A percentile compares a stretch with the other conserved stretches of the same genome.
Evolutionary conservation across 192 early-diverging fungal species (phyloP).

Genomic region (Dimargaris verticillata): DNA sequence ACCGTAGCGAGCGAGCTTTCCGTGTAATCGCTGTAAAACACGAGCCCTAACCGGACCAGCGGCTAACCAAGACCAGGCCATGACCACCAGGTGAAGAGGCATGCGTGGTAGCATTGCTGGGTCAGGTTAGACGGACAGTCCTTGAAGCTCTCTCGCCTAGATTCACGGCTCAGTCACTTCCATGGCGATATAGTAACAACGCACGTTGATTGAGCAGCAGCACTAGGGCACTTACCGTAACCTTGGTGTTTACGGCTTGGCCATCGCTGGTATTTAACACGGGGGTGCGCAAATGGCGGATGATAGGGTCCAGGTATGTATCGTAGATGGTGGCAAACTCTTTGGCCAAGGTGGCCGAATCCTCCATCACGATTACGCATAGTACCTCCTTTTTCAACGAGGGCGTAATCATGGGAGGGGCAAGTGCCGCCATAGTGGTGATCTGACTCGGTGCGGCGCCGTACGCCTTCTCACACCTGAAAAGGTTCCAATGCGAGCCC

Average conservation of each 20-base stretch:
- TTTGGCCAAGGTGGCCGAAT: slow-evolving; percentile 29
- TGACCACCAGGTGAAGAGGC: background rate
- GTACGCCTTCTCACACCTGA: too few relatives aligned
- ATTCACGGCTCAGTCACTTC: background rate
- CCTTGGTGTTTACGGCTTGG: slow-evolving; percentile 28
- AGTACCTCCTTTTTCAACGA: slow-evolving; percentile 31
- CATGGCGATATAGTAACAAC: background rate
- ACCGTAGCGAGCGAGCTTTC: slow-evolving; percentile 28
- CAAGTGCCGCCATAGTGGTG: too few relatives aligned
- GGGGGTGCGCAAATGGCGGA: slow-evolving; percentile 33
- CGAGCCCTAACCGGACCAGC: slow-evolving; percentile 33
- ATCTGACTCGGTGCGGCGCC: too few relatives aligned
- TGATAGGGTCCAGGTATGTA: slow-evolving; percentile 34
- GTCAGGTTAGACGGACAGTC: background rate
- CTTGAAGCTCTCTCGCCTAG: background rate
- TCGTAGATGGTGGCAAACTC: slow-evolving; percentile 27
- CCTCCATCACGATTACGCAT: slow-evolving; percentile 37
- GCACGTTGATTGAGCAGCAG: background rate
- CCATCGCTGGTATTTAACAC: slow-evolving; percentile 28
- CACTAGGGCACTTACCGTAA: slow-evolving; percentile 24
- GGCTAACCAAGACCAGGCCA: slow-evolving; percentile 18
- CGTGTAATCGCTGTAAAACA: slow-evolving; percentile 36
- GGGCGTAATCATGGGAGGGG: slow-evolving; percentile 9
- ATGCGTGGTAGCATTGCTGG: background rate
- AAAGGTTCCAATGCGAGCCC: too few relatives aligned